phyloP scores from a whole-genome alignment of 371 early-diverging fungal species.

The Apophysomyces trapeziformis region DNA sequence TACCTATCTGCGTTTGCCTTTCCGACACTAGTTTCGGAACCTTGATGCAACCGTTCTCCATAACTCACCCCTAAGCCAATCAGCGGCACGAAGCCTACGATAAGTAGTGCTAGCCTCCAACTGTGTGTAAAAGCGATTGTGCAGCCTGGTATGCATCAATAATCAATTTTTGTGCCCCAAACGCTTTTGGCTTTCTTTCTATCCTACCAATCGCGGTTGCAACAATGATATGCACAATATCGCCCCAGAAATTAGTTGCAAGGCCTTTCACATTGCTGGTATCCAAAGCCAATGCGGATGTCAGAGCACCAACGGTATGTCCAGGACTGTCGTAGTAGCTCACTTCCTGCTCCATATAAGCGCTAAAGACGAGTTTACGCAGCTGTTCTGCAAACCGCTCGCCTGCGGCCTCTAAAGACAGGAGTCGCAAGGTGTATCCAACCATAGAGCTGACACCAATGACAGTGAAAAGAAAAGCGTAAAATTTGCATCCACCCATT shows the following conservation, averaged over 20 bases:
- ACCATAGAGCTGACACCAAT: conserved; percentile 59
- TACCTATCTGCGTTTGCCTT: conserved; percentile 56
- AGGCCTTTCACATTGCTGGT: conserved; percentile 72
- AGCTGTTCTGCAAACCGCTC: conserved; percentile 67
- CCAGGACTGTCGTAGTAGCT: conserved; percentile 85
- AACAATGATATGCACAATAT: conserved; percentile 58
- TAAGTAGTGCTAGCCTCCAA: conserved; percentile 57
- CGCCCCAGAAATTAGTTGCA: conserved; percentile 70
- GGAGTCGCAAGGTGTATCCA: conserved; percentile 39
- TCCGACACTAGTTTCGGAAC: conserved; percentile 49
- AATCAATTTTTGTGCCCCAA: too few relatives aligned
- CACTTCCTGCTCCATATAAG: conserved; percentile 81
- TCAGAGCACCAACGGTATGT: conserved; percentile 83
- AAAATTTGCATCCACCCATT: conserved; percentile 66
- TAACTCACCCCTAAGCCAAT: conserved; percentile 33
- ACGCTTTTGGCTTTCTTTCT: too few relatives aligned
- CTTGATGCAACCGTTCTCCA: conserved; percentile 30
- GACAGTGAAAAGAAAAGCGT: conserved; percentile 80
- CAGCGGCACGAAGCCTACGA: conserved; percentile 47
- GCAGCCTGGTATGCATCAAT: conserved; percentile 13
- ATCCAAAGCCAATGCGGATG: conserved; percentile 82
- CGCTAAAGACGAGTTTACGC: conserved; percentile 59
- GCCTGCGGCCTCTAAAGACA: conserved; percentile 55
- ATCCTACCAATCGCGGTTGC: conserved; percentile 47
- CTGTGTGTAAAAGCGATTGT: conserved; percentile 41